Evolutionary conservation across 805 yeast species (phyloP).

Genomic region (Debaryomyces prosopidis): DNA sequence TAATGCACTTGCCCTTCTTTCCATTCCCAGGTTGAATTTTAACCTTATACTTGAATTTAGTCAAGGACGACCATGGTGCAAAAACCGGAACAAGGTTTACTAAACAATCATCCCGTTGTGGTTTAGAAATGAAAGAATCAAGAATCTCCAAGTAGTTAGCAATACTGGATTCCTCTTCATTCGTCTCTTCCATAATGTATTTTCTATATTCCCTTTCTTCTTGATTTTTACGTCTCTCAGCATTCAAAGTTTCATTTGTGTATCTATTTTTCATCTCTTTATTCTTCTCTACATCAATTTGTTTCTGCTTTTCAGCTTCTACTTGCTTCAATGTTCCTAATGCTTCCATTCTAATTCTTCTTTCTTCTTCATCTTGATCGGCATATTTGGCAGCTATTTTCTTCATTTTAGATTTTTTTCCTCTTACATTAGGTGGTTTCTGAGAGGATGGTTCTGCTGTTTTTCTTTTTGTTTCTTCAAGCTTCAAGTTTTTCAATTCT

Average conservation of each 20-base stretch:
- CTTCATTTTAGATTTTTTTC: conserved; percentile 81
- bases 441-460: conserved; percentile 5
- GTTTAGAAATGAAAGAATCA: conserved; percentile 47
- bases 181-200: conserved; percentile 37
- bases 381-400: conserved; percentile 82
- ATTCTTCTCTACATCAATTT: conserved; percentile 13
- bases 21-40: conserved; percentile 78
- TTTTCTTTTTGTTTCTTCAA: conserved; percentile 5
- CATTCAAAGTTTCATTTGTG: conserved; percentile 17
- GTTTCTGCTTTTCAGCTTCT: conserved; percentile 19
- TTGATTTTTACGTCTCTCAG: conserved; percentile 42
- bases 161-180: conserved; percentile 31
- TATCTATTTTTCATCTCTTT: conserved; percentile 25
- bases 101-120: conserved; percentile 51
- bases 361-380: conserved; percentile 91
- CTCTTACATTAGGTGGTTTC: conserved; percentile 57
- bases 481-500: conserved; percentile 7
- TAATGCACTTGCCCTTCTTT: conserved; percentile 85
- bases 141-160: conserved; percentile 42
- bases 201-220: conserved; percentile 45
- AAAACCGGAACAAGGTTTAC: conserved; percentile 76
- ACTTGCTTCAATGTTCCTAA: conserved; percentile 78
- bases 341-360: conserved; percentile 69
- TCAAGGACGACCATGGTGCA: conserved; percentile 88
- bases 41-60: conserved; percentile 74